These are phyloP conservation scores for Isoetes taiwanensis DNA, from an alignment of 75 land plant genomes.

Conservation along the genomic window DNA sequence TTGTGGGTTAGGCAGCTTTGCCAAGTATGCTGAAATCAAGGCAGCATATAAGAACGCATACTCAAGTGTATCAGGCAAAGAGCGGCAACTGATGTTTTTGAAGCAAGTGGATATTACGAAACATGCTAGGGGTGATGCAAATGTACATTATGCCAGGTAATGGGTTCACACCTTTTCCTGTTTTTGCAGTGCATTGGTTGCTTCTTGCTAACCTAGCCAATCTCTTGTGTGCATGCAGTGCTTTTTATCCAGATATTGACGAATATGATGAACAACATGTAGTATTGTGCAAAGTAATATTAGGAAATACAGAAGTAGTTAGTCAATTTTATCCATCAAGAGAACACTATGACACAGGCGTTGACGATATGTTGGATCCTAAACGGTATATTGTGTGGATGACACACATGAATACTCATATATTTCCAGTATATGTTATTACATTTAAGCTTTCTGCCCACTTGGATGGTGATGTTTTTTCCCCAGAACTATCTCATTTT, in stretches of 20 bases:
- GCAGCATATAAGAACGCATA: constrained; percentile 15
- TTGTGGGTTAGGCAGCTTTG: constrained; percentile 22
- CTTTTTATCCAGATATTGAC: constrained; percentile 16
- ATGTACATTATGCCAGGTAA: constrained; percentile 34
- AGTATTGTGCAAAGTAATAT: constrained; percentile 40
- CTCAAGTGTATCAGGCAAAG: not conserved
- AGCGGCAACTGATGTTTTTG: constrained; percentile 9
- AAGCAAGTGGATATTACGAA: constrained; percentile 7
- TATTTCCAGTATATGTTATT: constrained; percentile 48
- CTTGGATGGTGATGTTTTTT: constrained; percentile 17
- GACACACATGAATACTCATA: constrained; percentile 56
- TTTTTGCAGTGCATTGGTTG: too few relatives aligned
- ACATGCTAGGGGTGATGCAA: constrained; percentile 11
- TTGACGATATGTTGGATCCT: constrained; percentile 36
- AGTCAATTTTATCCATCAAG: constrained; percentile 37
- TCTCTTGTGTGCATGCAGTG: too few relatives aligned
- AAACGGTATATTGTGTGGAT: constrained; percentile 50
- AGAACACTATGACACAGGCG: constrained; percentile 50
- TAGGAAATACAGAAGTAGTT: constrained; percentile 47
- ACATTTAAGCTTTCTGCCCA: constrained; percentile 31
- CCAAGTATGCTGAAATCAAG: constrained; percentile 18
- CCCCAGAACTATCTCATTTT: too few relatives aligned
- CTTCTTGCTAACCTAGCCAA: too few relatives aligned
- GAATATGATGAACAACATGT: constrained; percentile 35
- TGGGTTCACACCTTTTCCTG: constrained; percentile 16